Conservation (phyloP, 306 rosid species). For the Echinosophora koreensis region DNA sequence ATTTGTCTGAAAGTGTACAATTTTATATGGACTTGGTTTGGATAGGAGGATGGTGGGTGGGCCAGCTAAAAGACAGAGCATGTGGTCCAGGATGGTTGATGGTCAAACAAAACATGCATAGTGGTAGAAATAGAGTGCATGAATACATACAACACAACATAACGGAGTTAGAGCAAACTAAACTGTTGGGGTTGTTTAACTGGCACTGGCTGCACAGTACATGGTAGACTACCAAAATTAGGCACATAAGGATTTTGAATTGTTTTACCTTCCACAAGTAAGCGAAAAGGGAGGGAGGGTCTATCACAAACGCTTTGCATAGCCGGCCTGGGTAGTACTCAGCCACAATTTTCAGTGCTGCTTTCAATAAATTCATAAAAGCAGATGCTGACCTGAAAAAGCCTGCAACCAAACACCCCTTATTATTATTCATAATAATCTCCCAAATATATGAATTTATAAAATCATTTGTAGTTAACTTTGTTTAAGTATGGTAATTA, state of each 20-base stretch:
- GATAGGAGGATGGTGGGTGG: not conserved
- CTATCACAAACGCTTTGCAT: slow-evolving; percentile 79
- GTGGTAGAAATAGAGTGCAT: not conserved
- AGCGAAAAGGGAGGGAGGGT: slow-evolving; percentile 87
- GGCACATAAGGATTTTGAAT: slow-evolving; percentile 41
- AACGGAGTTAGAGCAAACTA: not conserved
- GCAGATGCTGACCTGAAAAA: slow-evolving; percentile 91
- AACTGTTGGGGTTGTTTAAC: slow-evolving; percentile 36
- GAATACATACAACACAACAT: not conserved
- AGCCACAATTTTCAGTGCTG: slow-evolving; percentile 75
- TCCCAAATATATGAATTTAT: not conserved
- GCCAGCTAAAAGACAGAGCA: slow-evolving; percentile 42
- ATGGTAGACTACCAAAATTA: slow-evolving; percentile 41
- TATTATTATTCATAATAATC: not conserved
- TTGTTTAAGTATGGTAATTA: slow-evolving; percentile 16
- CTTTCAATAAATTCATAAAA: slow-evolving; percentile 77
- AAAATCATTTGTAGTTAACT: not conserved
- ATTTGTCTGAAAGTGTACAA: not conserved
- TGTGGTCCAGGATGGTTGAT: slow-evolving; percentile 40
- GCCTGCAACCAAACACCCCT: slow-evolving; percentile 62
- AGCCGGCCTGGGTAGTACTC: slow-evolving; percentile 87
- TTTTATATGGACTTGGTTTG: not conserved
- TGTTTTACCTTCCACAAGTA: slow-evolving; percentile 92
- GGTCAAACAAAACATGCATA: slow-evolving; percentile 46
- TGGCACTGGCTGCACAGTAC: slow-evolving; percentile 38